A percentile compares a stretch with the other conserved stretches of the same genome.
phyloP scores from a whole-genome alignment of 345 rosid genomes.

The Eucalyptus regnans region DNA sequence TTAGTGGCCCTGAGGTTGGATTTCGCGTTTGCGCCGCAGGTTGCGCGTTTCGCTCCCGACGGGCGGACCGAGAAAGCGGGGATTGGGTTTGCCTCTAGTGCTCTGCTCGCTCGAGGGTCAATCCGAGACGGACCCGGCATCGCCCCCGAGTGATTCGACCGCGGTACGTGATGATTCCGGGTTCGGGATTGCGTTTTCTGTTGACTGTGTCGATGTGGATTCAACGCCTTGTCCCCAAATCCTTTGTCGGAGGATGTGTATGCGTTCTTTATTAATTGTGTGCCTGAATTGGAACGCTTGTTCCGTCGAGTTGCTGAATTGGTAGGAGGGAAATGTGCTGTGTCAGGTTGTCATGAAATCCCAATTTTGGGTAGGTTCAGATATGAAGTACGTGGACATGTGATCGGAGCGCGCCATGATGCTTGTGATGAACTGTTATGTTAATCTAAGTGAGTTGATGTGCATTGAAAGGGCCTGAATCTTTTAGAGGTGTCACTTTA shows the following conservation, averaged over 20 bases:
- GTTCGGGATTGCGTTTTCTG: neutral
- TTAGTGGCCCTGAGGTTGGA: neutral
- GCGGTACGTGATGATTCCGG: neutral
- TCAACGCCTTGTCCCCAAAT: neutral
- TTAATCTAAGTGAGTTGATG: neutral
- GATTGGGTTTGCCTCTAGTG: neutral
- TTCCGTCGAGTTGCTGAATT: neutral
- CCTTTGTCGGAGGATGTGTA: neutral
- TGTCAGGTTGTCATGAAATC: neutral
- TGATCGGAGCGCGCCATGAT: rapidly evolving
- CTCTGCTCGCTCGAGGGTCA: neutral
- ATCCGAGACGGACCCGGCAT: neutral
- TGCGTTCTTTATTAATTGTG: neutral
- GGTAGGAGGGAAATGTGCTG: neutral
- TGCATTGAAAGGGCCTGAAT: neutral
- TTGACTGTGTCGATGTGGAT: neutral
- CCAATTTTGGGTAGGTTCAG: neutral
- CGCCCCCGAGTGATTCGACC: neutral
- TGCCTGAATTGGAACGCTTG: neutral
- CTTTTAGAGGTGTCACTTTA: neutral
- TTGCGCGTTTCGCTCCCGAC: neutral
- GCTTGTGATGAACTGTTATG: neutral
- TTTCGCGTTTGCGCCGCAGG: neutral
- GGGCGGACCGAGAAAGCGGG: neutral
- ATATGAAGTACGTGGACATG: neutral